phyloP scores from a whole-genome alignment of 2,329 filamentous ascomycete species.

The Alternaria gaisen region DNA sequence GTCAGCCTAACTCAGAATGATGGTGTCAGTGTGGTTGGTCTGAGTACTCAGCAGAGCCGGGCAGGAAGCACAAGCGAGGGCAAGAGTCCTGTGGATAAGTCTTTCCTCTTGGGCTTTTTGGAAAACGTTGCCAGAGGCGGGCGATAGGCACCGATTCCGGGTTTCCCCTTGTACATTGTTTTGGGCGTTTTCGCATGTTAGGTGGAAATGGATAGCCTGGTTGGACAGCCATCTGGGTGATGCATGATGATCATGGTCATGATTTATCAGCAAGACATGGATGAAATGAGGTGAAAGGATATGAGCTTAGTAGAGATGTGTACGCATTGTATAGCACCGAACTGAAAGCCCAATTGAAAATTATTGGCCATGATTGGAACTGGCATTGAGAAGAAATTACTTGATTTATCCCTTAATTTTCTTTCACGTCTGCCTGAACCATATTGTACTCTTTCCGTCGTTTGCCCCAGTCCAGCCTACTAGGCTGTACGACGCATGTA shows the following conservation, averaged over 20 bases:
- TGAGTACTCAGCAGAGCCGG: constrained; percentile 1
- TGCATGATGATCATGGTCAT: not conserved
- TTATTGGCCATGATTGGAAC: not conserved
- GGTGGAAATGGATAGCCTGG: not conserved
- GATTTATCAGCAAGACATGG: not conserved
- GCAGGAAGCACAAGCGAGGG: constrained; percentile 25
- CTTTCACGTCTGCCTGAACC: too few species aligned
- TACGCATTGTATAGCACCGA: not conserved
- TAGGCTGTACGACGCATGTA: too few species aligned
- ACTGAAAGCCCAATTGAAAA: not conserved
- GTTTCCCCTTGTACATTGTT: not conserved
- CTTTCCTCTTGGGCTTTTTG: constrained; percentile 79
- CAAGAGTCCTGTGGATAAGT: constrained; percentile 70
- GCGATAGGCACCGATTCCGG: constrained; percentile 22
- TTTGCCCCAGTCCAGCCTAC: too few species aligned
- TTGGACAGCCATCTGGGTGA: not conserved
- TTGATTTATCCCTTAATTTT: too few species aligned
- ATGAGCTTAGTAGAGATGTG: not conserved
- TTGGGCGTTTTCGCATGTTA: not conserved
- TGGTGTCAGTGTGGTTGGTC: constrained; percentile 7
- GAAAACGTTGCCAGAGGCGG: constrained; percentile 59
- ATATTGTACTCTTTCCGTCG: too few species aligned
- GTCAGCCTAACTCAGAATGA: constrained; percentile 1
- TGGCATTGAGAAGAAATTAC: too few species aligned
- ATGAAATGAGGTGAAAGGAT: not conserved